These are phyloP conservation scores for Flaveria floridana DNA, from an alignment of 140 eudicot genomes.

Conservation along the genomic window DNA sequence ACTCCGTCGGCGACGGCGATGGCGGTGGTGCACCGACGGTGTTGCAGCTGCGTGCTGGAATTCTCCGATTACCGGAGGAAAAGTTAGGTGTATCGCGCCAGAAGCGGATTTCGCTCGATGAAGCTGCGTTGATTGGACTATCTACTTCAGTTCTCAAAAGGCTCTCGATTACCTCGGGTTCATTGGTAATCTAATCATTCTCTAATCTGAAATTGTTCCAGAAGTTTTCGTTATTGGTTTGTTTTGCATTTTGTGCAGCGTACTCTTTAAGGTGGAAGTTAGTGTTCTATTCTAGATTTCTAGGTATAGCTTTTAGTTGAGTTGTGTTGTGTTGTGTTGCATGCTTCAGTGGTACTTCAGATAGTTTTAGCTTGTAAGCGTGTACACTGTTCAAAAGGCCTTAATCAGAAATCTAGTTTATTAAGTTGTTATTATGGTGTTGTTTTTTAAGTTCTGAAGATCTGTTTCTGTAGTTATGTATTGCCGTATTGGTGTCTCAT, in stretches of 20 bases:
- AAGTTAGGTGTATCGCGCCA: conserved; percentile 15
- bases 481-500: conserved; percentile 1
- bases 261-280: background rate
- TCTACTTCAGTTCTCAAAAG: conserved; percentile 64
- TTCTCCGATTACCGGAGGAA: conserved; percentile 51
- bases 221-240: background rate
- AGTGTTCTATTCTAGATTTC: conserved; percentile 11
- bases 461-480: background rate
- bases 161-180: conserved; percentile 67
- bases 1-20: background rate
- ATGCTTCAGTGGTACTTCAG: too few relatives aligned
- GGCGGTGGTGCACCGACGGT: conserved; percentile 18
- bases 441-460: background rate
- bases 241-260: background rate
- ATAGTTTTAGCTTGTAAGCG: too few relatives aligned
- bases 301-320: conserved; percentile 9
- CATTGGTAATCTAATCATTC: conserved; percentile 54
- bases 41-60: conserved; percentile 60
- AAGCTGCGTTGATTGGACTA: conserved; percentile 69
- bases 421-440: conserved; percentile 3
- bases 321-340: too few relatives aligned
- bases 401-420: background rate
- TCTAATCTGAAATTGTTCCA: background rate
- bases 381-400: background rate
- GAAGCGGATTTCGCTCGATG: conserved; percentile 42